Evolutionary conservation across 352 stramenopile genomes (phyloP), one percentile per base, ranked within the genome.

Genomic region (Globisporangium lucens): DNA sequence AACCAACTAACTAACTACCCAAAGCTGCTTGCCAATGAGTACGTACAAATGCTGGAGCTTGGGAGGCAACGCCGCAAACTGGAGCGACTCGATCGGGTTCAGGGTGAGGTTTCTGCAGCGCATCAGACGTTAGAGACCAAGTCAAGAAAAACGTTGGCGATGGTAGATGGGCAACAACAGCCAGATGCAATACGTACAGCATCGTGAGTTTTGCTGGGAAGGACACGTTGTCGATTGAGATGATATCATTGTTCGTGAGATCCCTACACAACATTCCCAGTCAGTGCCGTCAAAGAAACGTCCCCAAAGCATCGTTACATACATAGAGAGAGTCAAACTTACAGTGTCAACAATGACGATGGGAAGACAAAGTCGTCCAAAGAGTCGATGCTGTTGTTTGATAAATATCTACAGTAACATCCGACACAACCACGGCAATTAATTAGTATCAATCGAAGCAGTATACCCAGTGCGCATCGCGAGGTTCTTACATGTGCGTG

Each of bases 61-160:
- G 27, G 38, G 61, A 0, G 74, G 74, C 30, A 81, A 68, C 3
- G 27, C 58, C 2, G 70, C 68, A 29, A 69, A 59, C 52, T 75
- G 67, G 15, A 83, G 56, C 0, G 74, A 78, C 17, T 61, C 57
- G 51, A 83, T 78, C 22, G 53, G 59, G 38, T 83, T 83, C 3
- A 57, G 62, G 17, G 76, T 81, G 49, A 83, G 55, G 47, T 80
- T 74, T 30, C 76, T 83, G 33, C n/a, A 43, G 12, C 5, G 27
- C 17, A 55, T 27, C n/a, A 29, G 47, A 12, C 20, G 20, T 0
- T 12, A 63, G 43, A 30, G 38, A 47, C 8, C 7, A 29, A 47
- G 33, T 20, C 15, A 49, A 46, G 12, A 35, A 29, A 52, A 12
- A 12, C 10, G 12, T 43, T 43, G 10, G 36, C 36, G 36, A 43